These are phyloP conservation scores for Cyclotella distinguenda DNA, from an alignment of 108 stramenopile genomes.

Conservation along the genomic window DNA sequence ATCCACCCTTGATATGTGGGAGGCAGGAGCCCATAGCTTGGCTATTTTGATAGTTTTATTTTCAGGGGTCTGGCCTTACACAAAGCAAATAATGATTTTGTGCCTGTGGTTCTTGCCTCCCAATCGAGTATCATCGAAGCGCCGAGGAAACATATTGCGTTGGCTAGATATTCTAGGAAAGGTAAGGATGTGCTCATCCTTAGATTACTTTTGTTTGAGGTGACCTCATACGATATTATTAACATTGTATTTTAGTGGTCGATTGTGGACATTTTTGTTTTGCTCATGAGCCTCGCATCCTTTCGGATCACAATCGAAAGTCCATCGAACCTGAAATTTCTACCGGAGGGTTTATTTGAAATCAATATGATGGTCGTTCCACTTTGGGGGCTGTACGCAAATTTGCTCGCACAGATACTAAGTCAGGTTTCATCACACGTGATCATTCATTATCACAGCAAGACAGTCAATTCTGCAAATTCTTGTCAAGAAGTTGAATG, in stretches of 20 bases:
- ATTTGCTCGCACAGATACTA: constrained; percentile 77
- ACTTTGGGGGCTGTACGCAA: constrained; percentile 81
- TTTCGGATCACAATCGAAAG: constrained; percentile 72
- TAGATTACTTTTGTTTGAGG: too few relatives aligned
- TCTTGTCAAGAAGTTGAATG: constrained; percentile 17
- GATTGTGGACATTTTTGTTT: constrained; percentile 74
- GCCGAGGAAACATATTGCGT: constrained; percentile 55
- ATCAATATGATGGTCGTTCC: constrained; percentile 74
- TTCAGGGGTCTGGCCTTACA: constrained; percentile 84
- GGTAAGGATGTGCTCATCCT: too few relatives aligned
- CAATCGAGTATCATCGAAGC: constrained; percentile 41
- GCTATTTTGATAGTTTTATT: constrained; percentile 73
- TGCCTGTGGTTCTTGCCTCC: constrained; percentile 73
- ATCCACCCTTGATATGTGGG: constrained; percentile 67
- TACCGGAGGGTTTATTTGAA: constrained; percentile 68
- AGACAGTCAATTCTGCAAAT: constrained; percentile 30
- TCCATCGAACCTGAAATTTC: constrained; percentile 56
- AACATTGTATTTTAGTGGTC: too few relatives aligned
- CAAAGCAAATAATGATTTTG: constrained; percentile 66
- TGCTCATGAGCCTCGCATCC: constrained; percentile 64
- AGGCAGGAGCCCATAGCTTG: constrained; percentile 64
- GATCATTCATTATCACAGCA: constrained; percentile 81
- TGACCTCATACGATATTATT: too few relatives aligned
- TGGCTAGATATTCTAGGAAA: constrained; percentile 84
- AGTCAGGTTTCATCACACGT: constrained; percentile 77